Evolutionary conservation across 2,329 filamentous ascomycete genomes (phyloP), one percentile per base, ranked within the genome.

Genomic region (Alternaria infectoria): DNA sequence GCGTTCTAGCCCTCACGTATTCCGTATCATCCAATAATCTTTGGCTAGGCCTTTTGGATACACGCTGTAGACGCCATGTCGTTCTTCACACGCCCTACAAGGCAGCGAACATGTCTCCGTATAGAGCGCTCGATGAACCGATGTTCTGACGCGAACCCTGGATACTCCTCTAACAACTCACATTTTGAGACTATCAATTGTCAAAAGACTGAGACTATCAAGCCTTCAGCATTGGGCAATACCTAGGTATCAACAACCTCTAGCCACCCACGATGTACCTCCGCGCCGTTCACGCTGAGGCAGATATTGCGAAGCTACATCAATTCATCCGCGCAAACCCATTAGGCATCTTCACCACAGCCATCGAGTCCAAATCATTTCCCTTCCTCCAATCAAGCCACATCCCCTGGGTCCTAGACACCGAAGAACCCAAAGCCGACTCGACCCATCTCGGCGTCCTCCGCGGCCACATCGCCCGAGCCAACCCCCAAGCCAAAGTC

Each of bases 401-500:
- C 45, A 68, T 76, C 17, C 73, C 74, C 10, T 76, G 61, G 60
- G 43, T 75, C 32, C 59, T 76, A 4, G 71, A 73, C 25, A 1
- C 89, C 86, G 46, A 64, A 30, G 56, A 71, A 36, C 32, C 32
- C 26, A 47, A 61, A 21, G 0, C 46, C 79, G 10, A 74, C 71
- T 0, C 79, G 84, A 66, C 83, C 85, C 0, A 79, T 86, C 13
- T 82, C 1, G 83, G 81, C 3, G 74, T 71, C 4, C 81, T 92
- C 4, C 83, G 88, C 3, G 89, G 87, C 4, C 90, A 92, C 69
- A 76, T 91, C 26, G 89, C 89, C 0, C 81, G 85, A 28, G 81
- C 82, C 36, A 92, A 92, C 67, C 89, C 89, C 0, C 89, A 91
- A 68, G 81, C 81, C 70, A 90, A 90, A 74, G 83, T 85, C 19